Evolutionary conservation across 2,329 filamentous ascomycete genomes (phyloP).

Genomic region (Chlorencoelia australis): DNA sequence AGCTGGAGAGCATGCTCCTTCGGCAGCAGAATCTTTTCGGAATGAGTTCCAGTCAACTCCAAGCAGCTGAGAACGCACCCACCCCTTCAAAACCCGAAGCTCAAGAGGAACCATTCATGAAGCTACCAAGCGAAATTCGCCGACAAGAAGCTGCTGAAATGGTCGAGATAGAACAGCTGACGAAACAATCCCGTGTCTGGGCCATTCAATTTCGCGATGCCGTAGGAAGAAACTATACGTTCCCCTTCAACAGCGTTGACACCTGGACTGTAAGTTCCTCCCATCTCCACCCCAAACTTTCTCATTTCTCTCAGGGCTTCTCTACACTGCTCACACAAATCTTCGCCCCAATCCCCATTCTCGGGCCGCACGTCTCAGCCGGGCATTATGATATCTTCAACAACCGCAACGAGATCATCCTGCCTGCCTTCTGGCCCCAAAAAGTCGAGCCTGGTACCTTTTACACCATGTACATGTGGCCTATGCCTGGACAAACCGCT

Average conservation of each 20-base stretch:
- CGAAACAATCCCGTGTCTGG: too few species aligned
- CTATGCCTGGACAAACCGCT: conserved; percentile 36
- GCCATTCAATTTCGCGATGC: conserved; percentile 92
- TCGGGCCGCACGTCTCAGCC: conserved; percentile 65
- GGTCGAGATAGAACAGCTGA: too few species aligned
- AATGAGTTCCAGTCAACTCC: too few species aligned
- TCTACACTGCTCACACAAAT: conserved; percentile 78
- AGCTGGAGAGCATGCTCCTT: too few species aligned
- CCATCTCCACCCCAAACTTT: conserved; percentile 4
- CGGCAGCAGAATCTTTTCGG: too few species aligned
- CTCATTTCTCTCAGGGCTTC: conserved; percentile 56
- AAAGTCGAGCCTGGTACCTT: conserved; percentile 70
- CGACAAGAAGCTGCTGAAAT: too few species aligned
- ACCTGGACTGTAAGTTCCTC: conserved; percentile 62
- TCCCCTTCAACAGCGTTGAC: conserved; percentile 76
- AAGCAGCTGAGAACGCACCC: too few species aligned
- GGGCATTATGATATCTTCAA: conserved; percentile 75
- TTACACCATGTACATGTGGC: conserved; percentile 60
- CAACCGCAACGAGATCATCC: conserved; percentile 72
- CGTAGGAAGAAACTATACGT: conserved; percentile 82
- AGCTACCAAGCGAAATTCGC: too few species aligned
- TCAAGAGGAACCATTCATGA: too few species aligned
- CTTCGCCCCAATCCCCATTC: conserved; percentile 66
- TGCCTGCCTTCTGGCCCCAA: conserved; percentile 72
- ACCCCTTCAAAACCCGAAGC: too few species aligned